A percentile compares a stretch with the other conserved stretches of the same genome.
These are phyloP conservation scores for Fusarium sp. DNA, from an alignment of 2,329 filamentous ascomycete genomes.

Conservation along the genomic window DNA sequence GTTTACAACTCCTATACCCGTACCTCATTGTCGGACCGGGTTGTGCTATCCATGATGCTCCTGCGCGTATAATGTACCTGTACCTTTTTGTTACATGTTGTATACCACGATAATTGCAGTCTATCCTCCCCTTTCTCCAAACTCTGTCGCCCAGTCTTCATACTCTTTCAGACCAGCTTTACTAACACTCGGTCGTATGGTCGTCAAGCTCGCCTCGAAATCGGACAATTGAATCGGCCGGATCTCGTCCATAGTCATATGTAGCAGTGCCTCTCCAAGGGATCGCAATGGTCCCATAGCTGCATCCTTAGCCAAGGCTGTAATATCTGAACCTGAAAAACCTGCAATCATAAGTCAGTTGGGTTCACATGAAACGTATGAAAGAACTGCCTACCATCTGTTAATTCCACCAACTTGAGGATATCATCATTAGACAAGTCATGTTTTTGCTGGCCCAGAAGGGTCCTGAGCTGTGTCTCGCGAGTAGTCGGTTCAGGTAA, in stretches of 20 bases:
- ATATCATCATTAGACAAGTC: constrained; percentile 79
- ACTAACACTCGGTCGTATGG: constrained; percentile 90
- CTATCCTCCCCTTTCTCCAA: constrained; percentile 89
- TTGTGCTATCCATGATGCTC: constrained; percentile 9
- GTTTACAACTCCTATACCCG: constrained; percentile 17
- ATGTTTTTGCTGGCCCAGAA: constrained; percentile 91
- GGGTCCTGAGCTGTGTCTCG: constrained; percentile 79
- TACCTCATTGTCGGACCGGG: constrained; percentile 2
- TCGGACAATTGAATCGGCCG: constrained; percentile 85
- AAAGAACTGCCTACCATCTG: constrained; percentile 74
- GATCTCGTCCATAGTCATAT: constrained; percentile 95
- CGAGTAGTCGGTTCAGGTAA: constrained; percentile 87
- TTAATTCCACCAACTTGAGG: constrained; percentile 77
- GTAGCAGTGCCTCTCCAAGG: constrained; percentile 87
- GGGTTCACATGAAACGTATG: neutral
- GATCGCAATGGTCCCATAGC: constrained; percentile 96
- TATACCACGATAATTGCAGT: constrained; percentile 20
- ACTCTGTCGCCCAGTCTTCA: constrained; percentile 93
- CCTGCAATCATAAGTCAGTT: constrained; percentile 63
- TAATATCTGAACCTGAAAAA: constrained; percentile 98
- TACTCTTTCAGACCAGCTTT: constrained; percentile 86
- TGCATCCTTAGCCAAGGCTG: constrained; percentile 94
- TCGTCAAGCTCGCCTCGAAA: constrained; percentile 84
- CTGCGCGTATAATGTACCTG: constrained; percentile 2
- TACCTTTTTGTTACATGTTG: constrained; percentile 27